phyloP scores from a whole-genome alignment of 2,329 filamentous ascomycete species.

The Neoscytalidium dimidiatum region DNA sequence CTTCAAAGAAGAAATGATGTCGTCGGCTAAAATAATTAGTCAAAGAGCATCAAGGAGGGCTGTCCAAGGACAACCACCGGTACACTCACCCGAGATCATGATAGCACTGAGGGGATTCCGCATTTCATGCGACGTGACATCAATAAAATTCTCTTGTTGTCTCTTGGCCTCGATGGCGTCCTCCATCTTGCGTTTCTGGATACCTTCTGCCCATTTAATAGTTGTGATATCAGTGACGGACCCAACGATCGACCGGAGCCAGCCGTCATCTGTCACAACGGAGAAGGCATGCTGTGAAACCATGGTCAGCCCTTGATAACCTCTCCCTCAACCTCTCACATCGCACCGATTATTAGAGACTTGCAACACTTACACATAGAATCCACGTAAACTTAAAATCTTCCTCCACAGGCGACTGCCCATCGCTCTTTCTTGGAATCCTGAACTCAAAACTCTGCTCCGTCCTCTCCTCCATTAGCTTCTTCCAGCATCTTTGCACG shows the following conservation, averaged over 20 bases:
- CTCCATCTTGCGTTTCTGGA: conserved; percentile 19
- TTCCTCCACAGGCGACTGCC: not conserved
- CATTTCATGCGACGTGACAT: conserved; percentile 40
- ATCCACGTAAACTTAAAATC: conserved; percentile 11
- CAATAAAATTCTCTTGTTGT: conserved; percentile 39
- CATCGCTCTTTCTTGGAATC: not conserved
- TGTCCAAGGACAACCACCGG: not conserved
- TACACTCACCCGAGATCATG: conserved; percentile 19
- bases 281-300: conserved; percentile 21
- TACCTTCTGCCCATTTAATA: conserved; percentile 31
- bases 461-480: conserved; percentile 14
- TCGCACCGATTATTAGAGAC: not conserved
- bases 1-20: conserved; percentile 13
- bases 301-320: not conserved
- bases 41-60: not conserved
- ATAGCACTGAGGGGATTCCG: conserved; percentile 26
- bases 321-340: no score
- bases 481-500: not conserved
- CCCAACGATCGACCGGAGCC: conserved; percentile 33
- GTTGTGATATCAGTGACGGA: conserved; percentile 36
- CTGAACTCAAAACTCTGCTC: conserved; percentile 18
- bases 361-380: conserved; percentile 1
- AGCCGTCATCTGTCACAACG: conserved; percentile 29
- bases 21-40: conserved; percentile 11
- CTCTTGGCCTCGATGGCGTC: conserved; percentile 36